These are phyloP conservation scores for Eremothecium cymbalariae DNA, from an alignment of 1,139 yeast genomes.

Conservation along the genomic window DNA sequence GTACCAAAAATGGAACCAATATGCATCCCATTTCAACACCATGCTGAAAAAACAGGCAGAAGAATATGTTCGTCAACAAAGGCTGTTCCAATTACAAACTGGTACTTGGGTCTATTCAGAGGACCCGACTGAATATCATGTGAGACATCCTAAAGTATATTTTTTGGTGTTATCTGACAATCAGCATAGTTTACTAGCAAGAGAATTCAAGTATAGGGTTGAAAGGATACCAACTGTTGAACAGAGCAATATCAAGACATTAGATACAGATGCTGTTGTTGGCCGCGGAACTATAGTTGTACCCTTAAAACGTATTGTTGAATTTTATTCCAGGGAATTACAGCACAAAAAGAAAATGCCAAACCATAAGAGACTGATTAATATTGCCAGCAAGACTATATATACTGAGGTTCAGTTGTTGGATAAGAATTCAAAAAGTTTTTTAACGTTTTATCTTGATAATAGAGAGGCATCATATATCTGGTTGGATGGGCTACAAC, in stretches of 20 bases:
- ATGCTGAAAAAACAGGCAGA: slow-evolving; percentile 51
- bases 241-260: slow-evolving; percentile 36
- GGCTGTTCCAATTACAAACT: slow-evolving; percentile 59
- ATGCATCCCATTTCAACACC: slow-evolving; percentile 43
- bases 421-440: slow-evolving; percentile 36
- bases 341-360: slow-evolving; percentile 13
- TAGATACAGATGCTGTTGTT: slow-evolving; percentile 12
- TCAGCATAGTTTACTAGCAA: slow-evolving; percentile 52
- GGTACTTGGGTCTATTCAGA: slow-evolving; percentile 83
- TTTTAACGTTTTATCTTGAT: slow-evolving; percentile 59
- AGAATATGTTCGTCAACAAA: slow-evolving; percentile 72
- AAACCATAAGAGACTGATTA: slow-evolving; percentile 37
- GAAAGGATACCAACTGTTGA: slow-evolving; percentile 51
- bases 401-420: slow-evolving; percentile 47
- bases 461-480: slow-evolving; percentile 61
- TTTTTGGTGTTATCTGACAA: slow-evolving; percentile 68
- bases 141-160: slow-evolving; percentile 36
- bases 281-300: slow-evolving; percentile 28
- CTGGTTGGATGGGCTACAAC: slow-evolving; percentile 74
- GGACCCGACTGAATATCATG: slow-evolving; percentile 43
- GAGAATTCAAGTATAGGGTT: slow-evolving; percentile 47
- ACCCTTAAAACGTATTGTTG: slow-evolving; percentile 22
- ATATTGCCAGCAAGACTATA: slow-evolving; percentile 46
- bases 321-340: slow-evolving; percentile 20
- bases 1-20: slow-evolving; percentile 32